Conservation (phyloP, 441 rosid genomes). For the Populus hybrid region DNA sequence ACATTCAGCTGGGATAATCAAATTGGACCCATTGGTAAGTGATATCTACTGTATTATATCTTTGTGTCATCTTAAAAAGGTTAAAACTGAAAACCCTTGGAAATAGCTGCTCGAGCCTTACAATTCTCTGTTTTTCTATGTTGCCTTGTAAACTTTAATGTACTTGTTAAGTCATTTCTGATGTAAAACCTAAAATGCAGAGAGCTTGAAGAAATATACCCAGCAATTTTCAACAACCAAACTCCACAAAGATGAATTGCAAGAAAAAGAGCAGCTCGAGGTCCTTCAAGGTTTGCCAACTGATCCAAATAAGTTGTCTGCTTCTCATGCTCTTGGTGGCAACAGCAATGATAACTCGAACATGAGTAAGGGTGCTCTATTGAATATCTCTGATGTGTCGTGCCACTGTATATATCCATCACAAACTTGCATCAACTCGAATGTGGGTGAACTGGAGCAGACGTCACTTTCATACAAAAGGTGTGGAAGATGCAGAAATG, state of each 20-base stretch:
- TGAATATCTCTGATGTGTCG: neutral
- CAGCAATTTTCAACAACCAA: neutral
- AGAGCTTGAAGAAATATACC: constrained; percentile 12
- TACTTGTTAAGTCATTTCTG: neutral
- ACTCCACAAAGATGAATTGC: constrained; percentile 7
- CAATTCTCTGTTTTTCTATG: neutral
- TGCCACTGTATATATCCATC: neutral
- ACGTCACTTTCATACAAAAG: neutral
- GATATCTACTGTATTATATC: neutral
- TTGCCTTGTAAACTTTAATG: neutral
- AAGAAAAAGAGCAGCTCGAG: constrained; percentile 7
- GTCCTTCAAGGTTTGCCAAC: neutral
- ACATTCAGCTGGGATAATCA: constrained; percentile 34
- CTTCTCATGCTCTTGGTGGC: neutral
- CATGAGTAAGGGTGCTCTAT: neutral
- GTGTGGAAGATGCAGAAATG: neutral
- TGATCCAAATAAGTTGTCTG: neutral
- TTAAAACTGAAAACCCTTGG: neutral
- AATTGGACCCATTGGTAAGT: constrained; percentile 41
- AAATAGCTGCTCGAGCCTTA: neutral
- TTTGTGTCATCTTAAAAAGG: neutral
- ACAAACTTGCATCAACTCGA: neutral
- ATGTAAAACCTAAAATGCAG: neutral
- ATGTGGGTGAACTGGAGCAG: neutral
- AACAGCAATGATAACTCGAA: neutral